phyloP scores from a whole-genome alignment of 1,139 yeast species.

The Blastobotrys malaysiensis region DNA sequence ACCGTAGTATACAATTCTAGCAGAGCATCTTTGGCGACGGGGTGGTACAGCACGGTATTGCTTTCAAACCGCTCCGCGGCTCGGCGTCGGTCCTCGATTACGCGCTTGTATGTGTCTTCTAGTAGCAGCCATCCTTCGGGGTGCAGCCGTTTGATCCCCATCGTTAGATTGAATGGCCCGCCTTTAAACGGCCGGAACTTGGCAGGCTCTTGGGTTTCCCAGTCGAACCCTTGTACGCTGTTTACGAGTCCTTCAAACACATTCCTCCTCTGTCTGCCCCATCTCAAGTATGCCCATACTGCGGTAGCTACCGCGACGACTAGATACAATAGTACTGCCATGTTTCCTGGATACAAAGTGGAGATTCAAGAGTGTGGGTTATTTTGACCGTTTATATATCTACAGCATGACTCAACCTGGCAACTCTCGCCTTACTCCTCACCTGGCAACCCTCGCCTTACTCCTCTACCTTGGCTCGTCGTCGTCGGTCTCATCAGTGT shows the following conservation, averaged over 20 bases:
- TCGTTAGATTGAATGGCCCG: slow-evolving; percentile 57
- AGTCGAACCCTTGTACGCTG: slow-evolving; percentile 29
- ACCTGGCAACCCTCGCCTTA: too few relatives aligned
- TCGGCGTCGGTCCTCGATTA: slow-evolving; percentile 42
- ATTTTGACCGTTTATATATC: too few relatives aligned
- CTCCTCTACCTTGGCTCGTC: not conserved
- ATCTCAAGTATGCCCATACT: not conserved
- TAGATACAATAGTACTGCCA: not conserved
- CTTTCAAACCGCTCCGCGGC: not conserved
- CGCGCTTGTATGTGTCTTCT: slow-evolving; percentile 54
- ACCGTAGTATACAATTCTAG: slow-evolving; percentile 52
- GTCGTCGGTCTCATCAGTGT: not conserved
- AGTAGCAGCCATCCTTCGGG: slow-evolving; percentile 60
- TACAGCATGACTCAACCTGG: not conserved
- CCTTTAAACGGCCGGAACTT: slow-evolving; percentile 59
- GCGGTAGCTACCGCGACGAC: not conserved
- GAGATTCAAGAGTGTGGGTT: not conserved
- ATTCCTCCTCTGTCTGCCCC: not conserved
- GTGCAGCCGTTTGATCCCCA: slow-evolving; percentile 56
- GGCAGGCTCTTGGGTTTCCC: slow-evolving; percentile 46
- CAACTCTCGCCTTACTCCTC: not conserved
- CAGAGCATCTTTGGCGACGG: slow-evolving; percentile 45
- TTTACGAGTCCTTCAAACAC: not conserved
- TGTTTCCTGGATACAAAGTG: not conserved
- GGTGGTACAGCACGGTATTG: slow-evolving; percentile 35